phyloP scores from a whole-genome alignment of 2,329 filamentous ascomycete genomes.

The Ceratocystis smalleyi region DNA sequence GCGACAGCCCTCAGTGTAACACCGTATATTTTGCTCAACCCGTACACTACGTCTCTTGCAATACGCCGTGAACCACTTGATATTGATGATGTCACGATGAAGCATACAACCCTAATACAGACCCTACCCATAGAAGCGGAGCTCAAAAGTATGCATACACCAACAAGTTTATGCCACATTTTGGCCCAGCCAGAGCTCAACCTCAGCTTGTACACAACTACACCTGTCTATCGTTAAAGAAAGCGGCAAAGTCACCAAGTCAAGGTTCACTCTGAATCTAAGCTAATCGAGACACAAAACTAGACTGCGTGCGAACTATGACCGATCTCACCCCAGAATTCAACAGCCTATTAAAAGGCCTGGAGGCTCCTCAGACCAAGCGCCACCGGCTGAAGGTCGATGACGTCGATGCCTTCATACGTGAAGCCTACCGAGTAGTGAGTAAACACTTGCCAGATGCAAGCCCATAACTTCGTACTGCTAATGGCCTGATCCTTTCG shows the following conservation, averaged over 20 bases:
- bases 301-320: conserved; percentile 24
- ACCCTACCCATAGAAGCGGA: background rate
- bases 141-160: background rate
- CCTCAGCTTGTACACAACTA: background rate
- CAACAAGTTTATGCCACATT: background rate
- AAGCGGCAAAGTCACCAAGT: background rate
- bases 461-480: background rate
- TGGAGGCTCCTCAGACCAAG: conserved; percentile 36
- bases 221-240: background rate
- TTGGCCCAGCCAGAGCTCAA: background rate
- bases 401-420: conserved; percentile 69
- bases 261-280: background rate
- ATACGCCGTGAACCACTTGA: background rate
- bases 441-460: conserved; percentile 21
- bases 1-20: too few relatives aligned
- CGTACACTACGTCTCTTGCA: background rate
- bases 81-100: conserved; percentile 1
- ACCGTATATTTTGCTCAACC: too few relatives aligned
- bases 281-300: background rate
- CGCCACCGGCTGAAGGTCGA: conserved; percentile 29
- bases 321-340: conserved; percentile 52
- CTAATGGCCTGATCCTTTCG: background rate
- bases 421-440: conserved; percentile 89
- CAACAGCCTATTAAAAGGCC: conserved; percentile 49
- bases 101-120: background rate